Evolutionary conservation across 225 moss, liverwort and hornwort species (phyloP).

Genomic region (Straminergon stramineum): DNA sequence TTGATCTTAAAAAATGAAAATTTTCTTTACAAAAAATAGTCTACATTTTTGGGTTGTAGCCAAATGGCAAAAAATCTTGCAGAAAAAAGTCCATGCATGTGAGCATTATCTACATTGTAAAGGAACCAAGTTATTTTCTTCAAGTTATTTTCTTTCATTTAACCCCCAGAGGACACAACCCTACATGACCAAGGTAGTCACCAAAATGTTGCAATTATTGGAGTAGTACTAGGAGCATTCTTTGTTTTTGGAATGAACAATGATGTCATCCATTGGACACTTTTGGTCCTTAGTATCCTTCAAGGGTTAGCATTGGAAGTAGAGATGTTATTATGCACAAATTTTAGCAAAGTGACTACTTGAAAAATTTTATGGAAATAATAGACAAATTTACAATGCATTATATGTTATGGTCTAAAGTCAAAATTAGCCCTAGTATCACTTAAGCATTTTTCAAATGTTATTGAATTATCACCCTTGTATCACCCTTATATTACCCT

Average conservation of each 20-base stretch:
- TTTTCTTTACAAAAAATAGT: too few relatives aligned
- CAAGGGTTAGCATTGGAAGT: rapidly evolving
- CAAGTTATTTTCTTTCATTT: not conserved
- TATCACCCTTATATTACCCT: rapidly evolving
- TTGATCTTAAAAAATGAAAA: too few relatives aligned
- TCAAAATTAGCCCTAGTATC: not conserved
- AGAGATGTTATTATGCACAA: not conserved
- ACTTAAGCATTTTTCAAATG: not conserved
- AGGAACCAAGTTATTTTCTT: not conserved
- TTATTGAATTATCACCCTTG: rapidly evolving
- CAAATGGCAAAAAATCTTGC: too few relatives aligned
- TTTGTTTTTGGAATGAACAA: too few relatives aligned
- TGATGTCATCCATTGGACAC: too few relatives aligned
- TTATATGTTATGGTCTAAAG: rapidly evolving
- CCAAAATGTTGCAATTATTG: too few relatives aligned
- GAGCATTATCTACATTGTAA: not conserved
- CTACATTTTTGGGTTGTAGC: too few relatives aligned
- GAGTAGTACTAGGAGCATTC: too few relatives aligned
- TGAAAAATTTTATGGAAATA: not conserved
- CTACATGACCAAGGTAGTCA: too few relatives aligned
- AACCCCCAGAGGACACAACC: rapidly evolving
- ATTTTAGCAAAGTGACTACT: not conserved
- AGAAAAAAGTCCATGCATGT: too few relatives aligned
- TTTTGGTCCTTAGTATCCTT: too few relatives aligned
- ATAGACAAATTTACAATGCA: not conserved